Evolutionary conservation across 768 basidiomycete genomes (phyloP).

Genomic region (Mycena vitilis): DNA sequence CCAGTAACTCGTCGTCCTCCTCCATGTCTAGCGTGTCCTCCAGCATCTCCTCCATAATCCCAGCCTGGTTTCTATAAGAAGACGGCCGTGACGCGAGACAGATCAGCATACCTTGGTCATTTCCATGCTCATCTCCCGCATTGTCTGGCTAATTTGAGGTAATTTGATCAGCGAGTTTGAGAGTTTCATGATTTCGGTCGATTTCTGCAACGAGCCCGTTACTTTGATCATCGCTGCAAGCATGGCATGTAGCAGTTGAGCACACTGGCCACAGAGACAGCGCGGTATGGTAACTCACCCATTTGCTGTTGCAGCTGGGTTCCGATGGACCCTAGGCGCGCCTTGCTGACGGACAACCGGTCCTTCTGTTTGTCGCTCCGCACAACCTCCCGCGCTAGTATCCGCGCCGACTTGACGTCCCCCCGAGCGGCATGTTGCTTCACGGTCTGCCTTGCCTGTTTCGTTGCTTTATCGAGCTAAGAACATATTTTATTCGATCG

Average conservation of each 20-base stretch:
- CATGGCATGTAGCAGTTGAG: neutral
- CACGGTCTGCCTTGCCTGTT: slow-evolving; percentile 82
- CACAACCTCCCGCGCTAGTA: slow-evolving; percentile 95
- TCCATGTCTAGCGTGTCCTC: slow-evolving; percentile 93
- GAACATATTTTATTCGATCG: slow-evolving; percentile 26
- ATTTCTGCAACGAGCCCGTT: slow-evolving; percentile 97
- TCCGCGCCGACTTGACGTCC: slow-evolving; percentile 91
- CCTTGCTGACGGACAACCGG: slow-evolving; percentile 91
- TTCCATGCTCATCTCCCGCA: slow-evolving; percentile 99
- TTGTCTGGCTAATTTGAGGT: slow-evolving; percentile 90
- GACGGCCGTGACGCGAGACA: neutral
- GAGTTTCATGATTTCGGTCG: slow-evolving; percentile 98
- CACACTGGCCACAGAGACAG: slow-evolving; percentile 6
- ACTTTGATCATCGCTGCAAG: slow-evolving; percentile 92
- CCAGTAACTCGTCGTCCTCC: slow-evolving; percentile 94
- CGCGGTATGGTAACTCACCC: slow-evolving; percentile 62
- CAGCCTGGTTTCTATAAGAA: slow-evolving; percentile 68
- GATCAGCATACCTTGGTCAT: slow-evolving; percentile 88
- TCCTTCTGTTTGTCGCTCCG: slow-evolving; percentile 95
- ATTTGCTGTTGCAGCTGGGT: slow-evolving; percentile 92
- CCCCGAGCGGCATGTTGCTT: slow-evolving; percentile 93
- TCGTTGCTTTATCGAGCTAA: slow-evolving; percentile 85
- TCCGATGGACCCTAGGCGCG: slow-evolving; percentile 89
- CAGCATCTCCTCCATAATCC: slow-evolving; percentile 98
- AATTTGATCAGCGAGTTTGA: slow-evolving; percentile 93